phyloP scores from a whole-genome alignment of 2,329 filamentous ascomycete species.

The Colletotrichum phormii region DNA sequence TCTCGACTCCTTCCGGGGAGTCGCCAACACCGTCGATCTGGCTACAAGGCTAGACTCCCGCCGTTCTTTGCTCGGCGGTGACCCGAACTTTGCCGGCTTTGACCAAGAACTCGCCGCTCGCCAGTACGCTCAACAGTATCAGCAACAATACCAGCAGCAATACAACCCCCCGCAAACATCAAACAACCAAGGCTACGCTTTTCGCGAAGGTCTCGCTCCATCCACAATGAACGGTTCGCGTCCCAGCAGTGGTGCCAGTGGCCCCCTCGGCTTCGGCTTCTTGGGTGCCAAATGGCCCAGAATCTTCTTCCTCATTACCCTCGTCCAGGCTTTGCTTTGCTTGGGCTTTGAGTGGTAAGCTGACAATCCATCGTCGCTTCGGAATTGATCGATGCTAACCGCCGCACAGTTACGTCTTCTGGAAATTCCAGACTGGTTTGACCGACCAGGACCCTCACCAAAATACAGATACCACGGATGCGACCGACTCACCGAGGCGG shows the following conservation, averaged over 20 bases:
- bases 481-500: conserved; percentile 66
- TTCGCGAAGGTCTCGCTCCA: conserved; percentile 50
- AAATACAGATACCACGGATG: conserved; percentile 52
- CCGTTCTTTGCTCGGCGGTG: conserved; percentile 53
- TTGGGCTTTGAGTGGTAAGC: conserved; percentile 89
- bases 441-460: conserved; percentile 32
- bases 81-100: conserved; percentile 47
- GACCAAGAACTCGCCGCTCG: conserved; percentile 34
- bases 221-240: conserved; percentile 43
- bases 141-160: conserved; percentile 38
- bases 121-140: conserved; percentile 44
- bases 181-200: conserved; percentile 45
- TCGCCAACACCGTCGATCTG: conserved; percentile 44
- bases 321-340: conserved; percentile 82
- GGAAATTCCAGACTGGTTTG: conserved; percentile 79
- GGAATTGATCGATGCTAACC: background rate
- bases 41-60: conserved; percentile 54
- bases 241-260: conserved; percentile 38
- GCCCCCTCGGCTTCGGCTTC: conserved; percentile 67
- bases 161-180: conserved; percentile 37
- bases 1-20: conserved; percentile 46
- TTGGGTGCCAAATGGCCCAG: conserved; percentile 91
- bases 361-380: background rate
- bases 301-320: conserved; percentile 80
- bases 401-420: conserved; percentile 84